Conservation (phyloP, 208 protist genomes). For the Leptomonas pyrrhocoris region DNA sequence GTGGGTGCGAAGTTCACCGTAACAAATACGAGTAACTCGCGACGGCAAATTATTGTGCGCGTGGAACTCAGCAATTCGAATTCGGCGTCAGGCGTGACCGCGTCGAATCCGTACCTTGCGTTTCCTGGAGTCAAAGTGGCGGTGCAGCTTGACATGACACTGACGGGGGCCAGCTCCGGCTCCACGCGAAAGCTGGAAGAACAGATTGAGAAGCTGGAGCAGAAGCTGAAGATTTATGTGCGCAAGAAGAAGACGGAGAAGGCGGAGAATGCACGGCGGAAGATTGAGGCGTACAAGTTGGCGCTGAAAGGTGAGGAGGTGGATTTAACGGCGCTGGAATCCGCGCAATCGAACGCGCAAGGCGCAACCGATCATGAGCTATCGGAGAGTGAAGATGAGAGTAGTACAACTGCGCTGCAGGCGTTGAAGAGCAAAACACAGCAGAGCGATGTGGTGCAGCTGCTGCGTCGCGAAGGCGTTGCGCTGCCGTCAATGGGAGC, state of each 20-base stretch:
- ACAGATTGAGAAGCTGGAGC: conserved; percentile 89
- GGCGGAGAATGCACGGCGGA: conserved; percentile 51
- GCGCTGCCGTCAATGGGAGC: conserved; percentile 74
- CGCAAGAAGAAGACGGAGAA: conserved; percentile 91
- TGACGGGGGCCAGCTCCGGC: conserved; percentile 55
- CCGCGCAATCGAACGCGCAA: conserved; percentile 20
- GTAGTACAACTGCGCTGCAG: conserved; percentile 18
- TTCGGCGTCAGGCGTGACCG: conserved; percentile 13
- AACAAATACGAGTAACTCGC: conserved; percentile 76
- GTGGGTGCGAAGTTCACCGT: conserved; percentile 77
- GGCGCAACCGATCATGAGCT: conserved; percentile 50
- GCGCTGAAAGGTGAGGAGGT: conserved; percentile 76
- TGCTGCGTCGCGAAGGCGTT: conserved; percentile 74
- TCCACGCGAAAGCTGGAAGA: conserved; percentile 83
- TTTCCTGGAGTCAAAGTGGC: conserved; percentile 78
- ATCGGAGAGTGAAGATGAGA: conserved; percentile 79
- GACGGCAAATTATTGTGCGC: conserved; percentile 58
- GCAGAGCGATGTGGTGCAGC: conserved; percentile 45
- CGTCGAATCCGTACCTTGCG: conserved; percentile 43
- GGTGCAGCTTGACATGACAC: conserved; percentile 75
- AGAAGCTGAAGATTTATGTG: conserved; percentile 88
- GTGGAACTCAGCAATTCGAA: conserved; percentile 43
- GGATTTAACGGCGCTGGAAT: conserved; percentile 47
- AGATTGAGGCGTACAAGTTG: conserved; percentile 64
- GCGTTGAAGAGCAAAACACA: conserved; percentile 31